Evolutionary conservation across 805 yeast genomes (phyloP).

Genomic region (Cyberlindnera mississippiensis): DNA sequence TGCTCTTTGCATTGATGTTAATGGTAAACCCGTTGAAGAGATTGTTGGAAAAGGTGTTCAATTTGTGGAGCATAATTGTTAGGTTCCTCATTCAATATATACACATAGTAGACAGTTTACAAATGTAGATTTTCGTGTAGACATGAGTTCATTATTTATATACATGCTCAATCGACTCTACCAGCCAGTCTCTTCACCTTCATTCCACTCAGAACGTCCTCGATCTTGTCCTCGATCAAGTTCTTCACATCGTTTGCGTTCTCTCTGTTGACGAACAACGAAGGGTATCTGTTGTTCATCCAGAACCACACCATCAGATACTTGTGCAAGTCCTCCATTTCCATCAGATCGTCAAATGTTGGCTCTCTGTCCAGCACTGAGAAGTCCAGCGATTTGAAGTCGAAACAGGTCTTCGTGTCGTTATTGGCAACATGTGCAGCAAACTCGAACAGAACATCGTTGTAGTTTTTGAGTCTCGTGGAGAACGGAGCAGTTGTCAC

Average conservation of each 20-base stretch:
- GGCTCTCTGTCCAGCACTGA: conserved; percentile 2
- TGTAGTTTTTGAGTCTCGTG: conserved; percentile 39
- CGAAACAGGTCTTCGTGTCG: conserved; percentile 51
- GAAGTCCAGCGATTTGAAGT: conserved; percentile 33
- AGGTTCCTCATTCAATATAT: too few species aligned
- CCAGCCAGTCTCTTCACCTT: conserved; percentile 7
- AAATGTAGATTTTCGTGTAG: too few species aligned
- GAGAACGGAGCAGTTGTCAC: conserved; percentile 63
- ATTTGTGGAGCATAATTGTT: conserved; percentile 7
- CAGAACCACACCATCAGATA: conserved; percentile 69
- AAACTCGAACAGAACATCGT: conserved; percentile 48
- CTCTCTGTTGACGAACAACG: conserved; percentile 69
- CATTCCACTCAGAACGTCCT: conserved; percentile 30
- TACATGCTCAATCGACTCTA: background rate
- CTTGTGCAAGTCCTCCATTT: conserved; percentile 62
- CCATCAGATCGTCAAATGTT: conserved; percentile 20
- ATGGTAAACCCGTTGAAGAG: conserved; percentile 22
- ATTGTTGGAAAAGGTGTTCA: conserved; percentile 11
- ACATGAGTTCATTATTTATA: too few species aligned
- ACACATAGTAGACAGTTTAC: too few species aligned
- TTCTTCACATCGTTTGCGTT: conserved; percentile 68
- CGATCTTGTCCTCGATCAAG: conserved; percentile 54
- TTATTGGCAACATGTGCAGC: conserved; percentile 33
- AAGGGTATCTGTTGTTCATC: conserved; percentile 86
- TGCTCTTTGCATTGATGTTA: conserved; percentile 30